Conservation (phyloP, 2,329 filamentous ascomycete genomes). For the Phialophora expanda region DNA sequence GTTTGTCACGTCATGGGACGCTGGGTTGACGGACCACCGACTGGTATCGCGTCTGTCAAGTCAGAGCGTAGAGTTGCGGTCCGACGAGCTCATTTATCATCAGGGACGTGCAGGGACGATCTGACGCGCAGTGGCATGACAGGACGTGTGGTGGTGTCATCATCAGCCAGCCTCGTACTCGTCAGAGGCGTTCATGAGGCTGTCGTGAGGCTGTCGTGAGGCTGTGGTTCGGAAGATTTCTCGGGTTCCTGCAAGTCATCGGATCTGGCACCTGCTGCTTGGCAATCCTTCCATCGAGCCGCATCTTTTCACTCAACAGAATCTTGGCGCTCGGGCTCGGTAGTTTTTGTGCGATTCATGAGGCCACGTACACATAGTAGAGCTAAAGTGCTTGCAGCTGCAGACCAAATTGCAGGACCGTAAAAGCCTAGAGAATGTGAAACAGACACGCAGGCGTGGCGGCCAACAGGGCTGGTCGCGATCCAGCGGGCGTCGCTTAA, state of each 20-base stretch:
- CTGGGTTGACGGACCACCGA: too few relatives aligned
- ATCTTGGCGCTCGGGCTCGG: neutral
- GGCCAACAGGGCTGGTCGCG: neutral
- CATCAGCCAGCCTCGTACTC: too few relatives aligned
- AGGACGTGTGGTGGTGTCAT: too few relatives aligned
- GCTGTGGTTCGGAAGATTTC: slow-evolving; percentile 27
- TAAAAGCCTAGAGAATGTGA: slow-evolving; percentile 12
- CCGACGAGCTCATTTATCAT: too few relatives aligned
- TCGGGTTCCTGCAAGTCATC: slow-evolving; percentile 25
- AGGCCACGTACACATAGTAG: neutral
- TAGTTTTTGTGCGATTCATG: neutral
- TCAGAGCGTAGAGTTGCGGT: too few relatives aligned
- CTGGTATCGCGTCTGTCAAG: too few relatives aligned
- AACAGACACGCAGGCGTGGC: slow-evolving; percentile 20
- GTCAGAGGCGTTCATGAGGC: neutral
- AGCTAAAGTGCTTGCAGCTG: slow-evolving; percentile 28
- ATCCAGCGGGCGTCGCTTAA: slow-evolving; percentile 9
- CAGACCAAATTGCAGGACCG: slow-evolving; percentile 26
- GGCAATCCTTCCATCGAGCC: neutral
- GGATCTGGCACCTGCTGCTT: neutral
- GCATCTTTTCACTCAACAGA: slow-evolving; percentile 10
- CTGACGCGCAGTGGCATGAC: too few relatives aligned
- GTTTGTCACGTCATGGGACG: too few relatives aligned
- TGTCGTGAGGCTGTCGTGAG: too few relatives aligned
- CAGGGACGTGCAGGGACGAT: too few relatives aligned